Evolutionary conservation across 495 filamentous ascomycete genomes (phyloP).

Genomic region (Daldinia concentrica): DNA sequence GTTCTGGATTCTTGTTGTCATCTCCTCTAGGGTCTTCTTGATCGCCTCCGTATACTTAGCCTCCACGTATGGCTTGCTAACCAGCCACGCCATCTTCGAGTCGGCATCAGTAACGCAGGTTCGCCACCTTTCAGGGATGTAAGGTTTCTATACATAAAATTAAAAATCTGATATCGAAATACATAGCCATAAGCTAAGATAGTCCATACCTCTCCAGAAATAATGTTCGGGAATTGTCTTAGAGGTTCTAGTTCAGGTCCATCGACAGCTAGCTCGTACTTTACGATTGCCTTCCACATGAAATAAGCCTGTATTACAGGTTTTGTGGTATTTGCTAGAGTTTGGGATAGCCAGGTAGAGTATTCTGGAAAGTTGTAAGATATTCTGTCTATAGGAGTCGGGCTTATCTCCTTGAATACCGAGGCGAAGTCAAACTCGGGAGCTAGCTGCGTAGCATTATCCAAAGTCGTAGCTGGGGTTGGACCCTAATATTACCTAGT

Average conservation of each 20-base stretch:
- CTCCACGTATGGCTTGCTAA: constrained; percentile 30
- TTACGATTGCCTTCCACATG: constrained; percentile 18
- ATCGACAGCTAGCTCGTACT: constrained; percentile 55
- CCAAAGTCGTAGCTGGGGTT: background rate
- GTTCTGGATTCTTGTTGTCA: constrained; percentile 25
- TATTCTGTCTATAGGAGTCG: constrained; percentile 19
- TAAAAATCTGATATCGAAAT: background rate
- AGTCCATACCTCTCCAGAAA: constrained; percentile 41
- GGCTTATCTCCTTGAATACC: constrained; percentile 5
- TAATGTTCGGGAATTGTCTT: constrained; percentile 57
- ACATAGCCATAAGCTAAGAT: background rate
- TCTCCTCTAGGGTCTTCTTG: constrained; percentile 19
- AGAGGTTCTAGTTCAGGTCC: constrained; percentile 65
- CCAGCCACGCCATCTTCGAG: constrained; percentile 21
- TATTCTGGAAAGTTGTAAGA: constrained; percentile 9
- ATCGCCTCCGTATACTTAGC: constrained; percentile 25
- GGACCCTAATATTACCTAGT: background rate
- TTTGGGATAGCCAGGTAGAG: constrained; percentile 11
- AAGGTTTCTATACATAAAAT: constrained; percentile 51
- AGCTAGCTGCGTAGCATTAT: constrained; percentile 13
- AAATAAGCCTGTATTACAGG: constrained; percentile 17
- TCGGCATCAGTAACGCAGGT: constrained; percentile 59
- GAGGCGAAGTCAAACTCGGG: constrained; percentile 26
- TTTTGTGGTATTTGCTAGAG: constrained; percentile 13
- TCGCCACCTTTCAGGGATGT: constrained; percentile 69